Conservation (phyloP, 768 basidiomycete species). For the Hypsizygus marmoreus region DNA sequence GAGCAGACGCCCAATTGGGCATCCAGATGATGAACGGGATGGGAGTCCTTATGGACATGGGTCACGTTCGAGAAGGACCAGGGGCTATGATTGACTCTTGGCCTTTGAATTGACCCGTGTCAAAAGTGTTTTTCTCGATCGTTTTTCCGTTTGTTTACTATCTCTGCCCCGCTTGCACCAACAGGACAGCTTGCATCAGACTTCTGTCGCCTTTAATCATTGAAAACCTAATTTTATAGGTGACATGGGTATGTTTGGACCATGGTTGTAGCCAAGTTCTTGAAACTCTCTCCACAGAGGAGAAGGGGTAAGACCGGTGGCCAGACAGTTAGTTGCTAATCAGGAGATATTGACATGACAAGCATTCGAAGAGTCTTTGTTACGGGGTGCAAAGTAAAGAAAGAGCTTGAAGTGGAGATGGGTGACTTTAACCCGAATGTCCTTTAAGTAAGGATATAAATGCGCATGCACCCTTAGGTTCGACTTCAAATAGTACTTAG, state of each 20-base stretch:
- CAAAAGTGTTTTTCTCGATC: background rate
- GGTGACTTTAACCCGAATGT: too few relatives aligned
- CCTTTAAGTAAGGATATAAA: too few relatives aligned
- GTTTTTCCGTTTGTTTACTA: background rate
- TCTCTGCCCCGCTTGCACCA: background rate
- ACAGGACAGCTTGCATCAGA: slow-evolving; percentile 8
- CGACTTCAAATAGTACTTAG: too few relatives aligned
- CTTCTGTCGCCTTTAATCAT: slow-evolving; percentile 5
- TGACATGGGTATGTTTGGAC: slow-evolving; percentile 5
- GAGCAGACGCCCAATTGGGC: slow-evolving; percentile 8
- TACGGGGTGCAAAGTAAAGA: too few relatives aligned
- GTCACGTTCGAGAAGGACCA: slow-evolving; percentile 10
- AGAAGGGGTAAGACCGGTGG: too few relatives aligned
- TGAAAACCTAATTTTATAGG: slow-evolving; percentile 3
- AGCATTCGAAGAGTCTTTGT: too few relatives aligned
- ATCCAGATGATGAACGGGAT: slow-evolving; percentile 5
- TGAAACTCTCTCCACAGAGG: too few relatives aligned
- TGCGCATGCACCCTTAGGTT: too few relatives aligned
- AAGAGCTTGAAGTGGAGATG: too few relatives aligned
- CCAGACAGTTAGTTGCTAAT: too few relatives aligned
- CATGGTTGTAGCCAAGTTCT: background rate
- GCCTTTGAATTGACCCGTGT: background rate
- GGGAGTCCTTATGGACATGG: slow-evolving; percentile 9
- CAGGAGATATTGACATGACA: too few relatives aligned
- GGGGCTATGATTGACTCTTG: slow-evolving; percentile 18